Percentiles rank a stretch among this genome's conserved stretches.
Evolutionary conservation across 2,329 filamentous ascomycete genomes (phyloP).

Genomic region (Chrysoporthe puriensis): DNA sequence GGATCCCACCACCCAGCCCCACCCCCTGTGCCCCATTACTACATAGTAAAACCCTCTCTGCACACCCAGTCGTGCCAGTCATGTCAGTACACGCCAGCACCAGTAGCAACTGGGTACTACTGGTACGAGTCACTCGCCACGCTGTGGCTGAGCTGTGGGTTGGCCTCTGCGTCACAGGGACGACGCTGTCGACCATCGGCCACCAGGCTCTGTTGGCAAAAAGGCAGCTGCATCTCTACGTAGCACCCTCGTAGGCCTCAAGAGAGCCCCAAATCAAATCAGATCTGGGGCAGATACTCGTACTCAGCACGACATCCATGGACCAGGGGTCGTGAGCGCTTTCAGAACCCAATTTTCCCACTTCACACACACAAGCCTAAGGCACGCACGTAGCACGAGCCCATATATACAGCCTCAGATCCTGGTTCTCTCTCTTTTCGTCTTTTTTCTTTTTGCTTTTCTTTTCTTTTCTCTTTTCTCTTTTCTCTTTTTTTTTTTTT

Average conservation of each 20-base stretch:
- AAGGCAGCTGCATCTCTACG: too few relatives aligned
- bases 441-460: too few relatives aligned
- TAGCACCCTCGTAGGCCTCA: background rate
- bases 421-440: background rate
- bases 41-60: too few relatives aligned
- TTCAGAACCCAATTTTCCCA: background rate
- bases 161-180: background rate
- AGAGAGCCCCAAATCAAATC: background rate
- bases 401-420: background rate
- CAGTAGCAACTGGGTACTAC: too few relatives aligned
- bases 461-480: too few relatives aligned
- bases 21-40: background rate
- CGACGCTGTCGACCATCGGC: background rate
- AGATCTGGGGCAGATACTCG: background rate
- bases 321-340: background rate
- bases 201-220: background rate
- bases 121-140: background rate
- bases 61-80: too few relatives aligned
- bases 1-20: background rate
- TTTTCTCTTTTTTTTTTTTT: too few relatives aligned
- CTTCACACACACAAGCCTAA: background rate
- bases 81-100: too few relatives aligned
- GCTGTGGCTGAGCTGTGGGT: background rate
- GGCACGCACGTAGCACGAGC: too few relatives aligned
- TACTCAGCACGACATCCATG: background rate